Conservation (phyloP, 352 stramenopile species). For the Globisporangium emineosum region DNA sequence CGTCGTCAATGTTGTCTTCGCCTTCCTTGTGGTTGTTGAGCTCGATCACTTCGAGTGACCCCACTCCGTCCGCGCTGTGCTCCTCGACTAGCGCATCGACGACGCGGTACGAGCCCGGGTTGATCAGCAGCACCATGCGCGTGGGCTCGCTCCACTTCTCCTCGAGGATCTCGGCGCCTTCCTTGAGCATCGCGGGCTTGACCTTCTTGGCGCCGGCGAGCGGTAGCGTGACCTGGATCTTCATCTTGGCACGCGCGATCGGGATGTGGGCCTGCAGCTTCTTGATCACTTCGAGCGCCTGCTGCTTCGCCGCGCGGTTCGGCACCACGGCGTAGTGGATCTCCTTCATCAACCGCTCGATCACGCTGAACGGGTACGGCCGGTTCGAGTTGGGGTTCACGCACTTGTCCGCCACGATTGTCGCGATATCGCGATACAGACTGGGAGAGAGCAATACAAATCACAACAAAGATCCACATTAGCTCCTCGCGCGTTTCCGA, state of each 20-base stretch:
- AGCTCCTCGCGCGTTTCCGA: neutral
- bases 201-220: conserved; percentile 43
- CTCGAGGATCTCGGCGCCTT: conserved; percentile 67
- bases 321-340: conserved; percentile 95
- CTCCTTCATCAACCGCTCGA: conserved; percentile 96
- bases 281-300: conserved; percentile 96
- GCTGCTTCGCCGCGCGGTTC: conserved; percentile 95
- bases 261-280: conserved; percentile 91
- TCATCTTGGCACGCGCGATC: conserved; percentile 97
- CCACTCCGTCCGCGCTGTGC: conserved; percentile 38
- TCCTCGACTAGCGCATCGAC: conserved; percentile 71
- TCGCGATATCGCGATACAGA: conserved; percentile 94
- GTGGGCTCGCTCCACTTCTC: conserved; percentile 52
- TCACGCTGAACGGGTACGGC: conserved; percentile 96
- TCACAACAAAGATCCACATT: neutral
- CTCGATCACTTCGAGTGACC: conserved; percentile 90
- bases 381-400: conserved; percentile 94
- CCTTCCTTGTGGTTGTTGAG: conserved; percentile 92
- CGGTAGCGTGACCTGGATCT: conserved; percentile 82
- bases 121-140: conserved; percentile 71
- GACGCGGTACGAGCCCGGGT: conserved; percentile 71
- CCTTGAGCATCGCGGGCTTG: conserved; percentile 54
- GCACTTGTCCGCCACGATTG: conserved; percentile 96
- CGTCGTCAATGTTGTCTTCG: conserved; percentile 88
- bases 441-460: no score